These are phyloP conservation scores for Aspergillus ibericus DNA, from an alignment of 2,329 filamentous ascomycete species.

Conservation along the genomic window DNA sequence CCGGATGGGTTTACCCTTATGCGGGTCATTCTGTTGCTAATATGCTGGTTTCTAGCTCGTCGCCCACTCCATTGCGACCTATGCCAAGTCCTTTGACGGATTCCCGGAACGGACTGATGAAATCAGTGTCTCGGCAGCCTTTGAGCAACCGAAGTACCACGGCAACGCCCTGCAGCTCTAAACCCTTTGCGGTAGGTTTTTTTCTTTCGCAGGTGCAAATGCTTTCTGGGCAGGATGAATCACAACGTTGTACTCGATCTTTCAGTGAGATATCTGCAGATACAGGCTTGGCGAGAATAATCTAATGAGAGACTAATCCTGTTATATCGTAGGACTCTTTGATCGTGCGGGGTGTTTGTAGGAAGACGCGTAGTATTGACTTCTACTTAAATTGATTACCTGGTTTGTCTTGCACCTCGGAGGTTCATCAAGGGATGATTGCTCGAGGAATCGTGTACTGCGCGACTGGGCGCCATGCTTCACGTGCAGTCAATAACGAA, in stretches of 20 bases:
- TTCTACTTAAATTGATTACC: too few species aligned
- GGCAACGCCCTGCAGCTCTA: slow-evolving; percentile 18
- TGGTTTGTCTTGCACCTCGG: too few species aligned
- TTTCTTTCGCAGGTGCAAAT: too few species aligned
- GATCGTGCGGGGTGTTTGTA: too few species aligned
- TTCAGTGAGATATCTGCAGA: background rate
- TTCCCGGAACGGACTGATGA: slow-evolving; percentile 57
- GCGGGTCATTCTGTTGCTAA: background rate
- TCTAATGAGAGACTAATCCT: background rate
- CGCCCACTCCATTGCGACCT: slow-evolving; percentile 71
- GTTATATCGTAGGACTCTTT: too few species aligned
- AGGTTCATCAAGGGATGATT: too few species aligned
- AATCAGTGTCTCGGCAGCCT: slow-evolving; percentile 2
- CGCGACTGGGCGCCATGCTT: too few species aligned
- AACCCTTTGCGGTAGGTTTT: background rate
- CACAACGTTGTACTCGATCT: background rate
- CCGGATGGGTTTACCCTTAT: background rate
- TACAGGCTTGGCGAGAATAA: background rate
- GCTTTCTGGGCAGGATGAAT: background rate
- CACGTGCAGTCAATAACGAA: too few species aligned
- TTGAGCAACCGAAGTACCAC: slow-evolving; percentile 17
- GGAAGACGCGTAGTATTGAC: too few species aligned
- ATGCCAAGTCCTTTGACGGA: slow-evolving; percentile 63
- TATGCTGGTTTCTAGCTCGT: slow-evolving; percentile 44
- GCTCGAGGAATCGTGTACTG: too few species aligned